Base-by-base conservation (phyloP, 306 rosid genomes). In the Quercus parvula region DNA sequence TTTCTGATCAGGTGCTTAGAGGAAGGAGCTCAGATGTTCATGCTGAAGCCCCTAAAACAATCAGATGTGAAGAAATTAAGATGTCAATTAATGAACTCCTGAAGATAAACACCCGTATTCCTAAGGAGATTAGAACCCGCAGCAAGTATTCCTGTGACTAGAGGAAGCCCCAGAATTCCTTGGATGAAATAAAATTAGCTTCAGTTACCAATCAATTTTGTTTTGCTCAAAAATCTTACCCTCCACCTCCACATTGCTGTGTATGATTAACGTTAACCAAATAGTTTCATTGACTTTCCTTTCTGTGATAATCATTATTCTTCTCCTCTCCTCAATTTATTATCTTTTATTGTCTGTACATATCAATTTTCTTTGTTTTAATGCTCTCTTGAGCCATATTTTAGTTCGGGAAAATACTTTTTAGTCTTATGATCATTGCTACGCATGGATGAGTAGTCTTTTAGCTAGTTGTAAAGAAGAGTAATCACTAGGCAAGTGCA, bases 11-110 rank as follows among this genome's bases (percentile, higher is more conserved):
- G 97, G 94, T 94, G 98, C 85, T 75, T 94, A 68, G 94, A 89
- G 83, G 97, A 92, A 81, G 98, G 98, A 82, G 98, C 98, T 81
- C 91, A 94, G 75, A 94, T 92, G 97, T 94, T 92, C 92, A 90
- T 94, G 70, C 62, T 85, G 70, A 94, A 94, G 88, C 97, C 98
- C 6, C 85, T 94, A 78, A 92, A 88, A 71, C 97, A 91, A 85
- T 86, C 97, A 10, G 98, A 94, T 80, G 88, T 94, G 28, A 88
- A 87, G 69, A 87, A 87, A 64, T 56, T 94, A 82, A 89, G 91
- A 84, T 88, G 90, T 74, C 94, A 90, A 75, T 69, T 94, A 77
- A 91, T 82, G 98, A 92, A 92, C 74, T 82, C 82, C 74, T 51
- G 84, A 35, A 83, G 82, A 79, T 88, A 81, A 84, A 70, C 62